Evolutionary conservation across 2,329 filamentous ascomycete genomes (phyloP), one percentile per base, ranked within the genome.

Genomic region (Emergomyces africanus): DNA sequence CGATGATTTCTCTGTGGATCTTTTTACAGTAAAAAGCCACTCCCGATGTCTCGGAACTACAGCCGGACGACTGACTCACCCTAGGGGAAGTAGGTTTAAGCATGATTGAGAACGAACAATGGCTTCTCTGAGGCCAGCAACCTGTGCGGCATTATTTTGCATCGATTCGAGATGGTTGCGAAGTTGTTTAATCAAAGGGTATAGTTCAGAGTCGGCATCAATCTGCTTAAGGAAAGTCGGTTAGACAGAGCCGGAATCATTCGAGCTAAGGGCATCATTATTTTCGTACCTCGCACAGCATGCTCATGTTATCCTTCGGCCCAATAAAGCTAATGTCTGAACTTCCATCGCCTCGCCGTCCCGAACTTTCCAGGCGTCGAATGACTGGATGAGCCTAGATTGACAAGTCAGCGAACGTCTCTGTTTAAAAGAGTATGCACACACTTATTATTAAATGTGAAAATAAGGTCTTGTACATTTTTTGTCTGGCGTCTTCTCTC

Each of bases 111-210:
- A 70, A 44, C 71, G 69, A 42, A 65, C 65, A 58, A 76, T 70
- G 6, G 72, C 73, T 56, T 74, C 71, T 10, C 65, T 66, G 39
- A 76, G 63, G 3, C 71, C 73, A 42, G 62, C 61, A 37, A 75
- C 66, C 18, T 74, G 72, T 18, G 68, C 67, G 2, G 67, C 68
- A 58, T 77, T 77, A 57, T 65, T 72, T 59, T 72, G 71, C 71
- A 77, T 76, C 4, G 75, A 77, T 62, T 70, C 68, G 20, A 77
- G 68, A 68, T 77, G 75, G 41, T 67, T 71, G 57, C 71, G 71
- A 15, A 77, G 63, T 61, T 76, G 75, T 55, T 69, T 70, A 60
- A 76, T 64, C 48, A 77, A 61, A 28, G 60, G 62, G 20, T 65
- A 63, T 20, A 74, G 62, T 25, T 74, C 72, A 9, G 73, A 68